A percentile compares a stretch with the other conserved stretches of the same genome.
These are phyloP conservation scores for Ramularia endophylla DNA, from an alignment of 2,329 filamentous ascomycete genomes.

Conservation along the genomic window DNA sequence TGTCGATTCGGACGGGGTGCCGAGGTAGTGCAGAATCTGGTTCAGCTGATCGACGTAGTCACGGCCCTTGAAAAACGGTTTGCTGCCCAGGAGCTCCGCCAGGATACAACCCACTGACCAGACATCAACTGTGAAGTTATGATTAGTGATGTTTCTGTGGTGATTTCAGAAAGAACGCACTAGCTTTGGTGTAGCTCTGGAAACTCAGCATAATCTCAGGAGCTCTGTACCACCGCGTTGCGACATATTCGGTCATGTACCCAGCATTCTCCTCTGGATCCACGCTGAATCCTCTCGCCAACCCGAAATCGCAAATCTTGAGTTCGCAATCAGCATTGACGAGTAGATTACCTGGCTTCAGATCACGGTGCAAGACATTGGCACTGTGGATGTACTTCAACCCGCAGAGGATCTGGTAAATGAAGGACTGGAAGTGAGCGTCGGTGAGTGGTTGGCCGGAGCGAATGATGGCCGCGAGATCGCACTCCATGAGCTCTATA, in stretches of 20 bases:
- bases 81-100: conserved; percentile 88
- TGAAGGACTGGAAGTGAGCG: conserved; percentile 99
- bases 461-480: conserved; percentile 94
- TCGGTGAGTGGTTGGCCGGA: conserved; percentile 96
- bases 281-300: conserved; percentile 93
- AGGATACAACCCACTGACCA: conserved; percentile 99
- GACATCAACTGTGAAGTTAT: conserved; percentile 68
- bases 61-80: conserved; percentile 98
- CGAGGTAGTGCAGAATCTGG: conserved; percentile 96
- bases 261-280: conserved; percentile 98
- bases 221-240: conserved; percentile 96
- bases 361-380: conserved; percentile 91
- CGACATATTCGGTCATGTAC: conserved; percentile 99
- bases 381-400: conserved; percentile 99
- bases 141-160: conserved; percentile 2
- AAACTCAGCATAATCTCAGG: conserved; percentile 99
- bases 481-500: conserved; percentile 97
- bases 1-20: conserved; percentile 93
- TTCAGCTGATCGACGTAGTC: conserved; percentile 99
- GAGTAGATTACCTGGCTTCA: conserved; percentile 94
- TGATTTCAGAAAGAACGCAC: conserved; percentile 53
- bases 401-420: conserved; percentile 98
- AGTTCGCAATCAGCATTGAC: conserved; percentile 99
- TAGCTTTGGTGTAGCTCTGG: conserved; percentile 99
- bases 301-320: conserved; percentile 97